Base-by-base conservation (phyloP, 495 filamentous ascomycete genomes). In the Podospora conica region DNA sequence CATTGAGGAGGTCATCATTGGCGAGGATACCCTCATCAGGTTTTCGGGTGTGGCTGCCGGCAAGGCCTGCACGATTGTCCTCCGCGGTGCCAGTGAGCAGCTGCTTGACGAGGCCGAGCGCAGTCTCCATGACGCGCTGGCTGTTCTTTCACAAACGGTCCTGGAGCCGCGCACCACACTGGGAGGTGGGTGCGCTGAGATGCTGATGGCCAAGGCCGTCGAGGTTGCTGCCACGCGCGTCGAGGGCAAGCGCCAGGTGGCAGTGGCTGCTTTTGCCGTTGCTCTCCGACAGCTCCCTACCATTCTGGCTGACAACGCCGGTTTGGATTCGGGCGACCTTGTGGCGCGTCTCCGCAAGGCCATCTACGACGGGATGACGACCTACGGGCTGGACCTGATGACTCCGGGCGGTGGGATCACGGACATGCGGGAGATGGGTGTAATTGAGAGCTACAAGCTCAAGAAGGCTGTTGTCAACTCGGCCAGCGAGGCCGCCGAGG, bases 151-250 rank as follows among this genome's bases (percentile, higher is more conserved):
- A 5, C 95, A 98, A 78, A 98, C 95, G 12, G 91, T 98, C 69
- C 90, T 89, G 76, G 94, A 98, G 78, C 93, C 95, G 20, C 88
- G 91, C 65, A 95, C 92, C 28, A 97, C 96, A 0, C 88, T 98
- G 6, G 95, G 95, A 27, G 95, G 95, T 73, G 95, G 95, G 20
- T 97, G 93, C 72, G 93, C 93, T 0, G 95, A 98, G 85, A 97
- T 97, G 94, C 80, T 96, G 65, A 98, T 98, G 95, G 91, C 93
- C 67, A 96, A 96, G 81, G 95, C 95, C 54, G 95, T 98, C 53
- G 96, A 97, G 74, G 88, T 91, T 58, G 93, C 92, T 20, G 93
- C 94, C 9, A 92, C 94, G 60, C 94, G 96, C 74, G 91, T 96
- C 15, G 91, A 93, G 33, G 95, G 95, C 72, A 98, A 98, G 88